A percentile compares a stretch with the other conserved stretches of the same genome.
Evolutionary conservation across 1,284 basidiomycete genomes (phyloP).

Genomic region (Leccinum pallidistipes): DNA sequence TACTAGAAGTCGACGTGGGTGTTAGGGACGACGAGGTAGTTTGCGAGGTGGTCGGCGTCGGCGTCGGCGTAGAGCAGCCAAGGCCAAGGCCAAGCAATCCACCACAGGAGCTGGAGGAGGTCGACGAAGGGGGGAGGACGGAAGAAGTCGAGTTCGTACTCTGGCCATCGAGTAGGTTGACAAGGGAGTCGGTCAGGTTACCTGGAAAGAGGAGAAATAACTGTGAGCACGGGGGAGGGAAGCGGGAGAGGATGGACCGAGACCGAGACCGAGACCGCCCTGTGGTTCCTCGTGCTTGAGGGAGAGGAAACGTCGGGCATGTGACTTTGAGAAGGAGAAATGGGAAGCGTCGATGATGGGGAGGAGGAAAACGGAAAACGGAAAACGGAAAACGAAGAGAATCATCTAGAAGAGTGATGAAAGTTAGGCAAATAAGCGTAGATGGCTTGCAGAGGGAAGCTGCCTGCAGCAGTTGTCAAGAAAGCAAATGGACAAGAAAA

Average conservation of each 20-base stretch:
- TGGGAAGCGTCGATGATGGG: constrained; percentile 37
- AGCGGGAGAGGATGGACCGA: constrained; percentile 15
- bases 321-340: constrained; percentile 37
- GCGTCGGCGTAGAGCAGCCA: constrained; percentile 12
- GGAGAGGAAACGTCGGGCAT: constrained; percentile 41
- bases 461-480: neutral
- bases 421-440: constrained; percentile 26
- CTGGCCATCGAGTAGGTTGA: neutral
- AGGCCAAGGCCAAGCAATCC: constrained; percentile 13
- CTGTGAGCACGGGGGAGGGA: neutral
- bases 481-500: neutral
- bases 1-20: too few species aligned
- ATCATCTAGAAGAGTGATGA: constrained; percentile 17
- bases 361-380: constrained; percentile 24
- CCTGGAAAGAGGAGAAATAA: neutral
- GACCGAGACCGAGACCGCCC: constrained; percentile 9
- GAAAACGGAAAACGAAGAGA: constrained; percentile 31
- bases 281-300: constrained; percentile 30
- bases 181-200: neutral
- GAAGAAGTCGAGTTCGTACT: constrained; percentile 12
- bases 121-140: constrained; percentile 9
- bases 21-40: neutral
- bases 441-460: neutral
- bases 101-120: constrained; percentile 12
- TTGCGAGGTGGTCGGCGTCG: neutral